phyloP scores from a whole-genome alignment of 352 stramenopile species.

The Phytophthora pluvialis region DNA sequence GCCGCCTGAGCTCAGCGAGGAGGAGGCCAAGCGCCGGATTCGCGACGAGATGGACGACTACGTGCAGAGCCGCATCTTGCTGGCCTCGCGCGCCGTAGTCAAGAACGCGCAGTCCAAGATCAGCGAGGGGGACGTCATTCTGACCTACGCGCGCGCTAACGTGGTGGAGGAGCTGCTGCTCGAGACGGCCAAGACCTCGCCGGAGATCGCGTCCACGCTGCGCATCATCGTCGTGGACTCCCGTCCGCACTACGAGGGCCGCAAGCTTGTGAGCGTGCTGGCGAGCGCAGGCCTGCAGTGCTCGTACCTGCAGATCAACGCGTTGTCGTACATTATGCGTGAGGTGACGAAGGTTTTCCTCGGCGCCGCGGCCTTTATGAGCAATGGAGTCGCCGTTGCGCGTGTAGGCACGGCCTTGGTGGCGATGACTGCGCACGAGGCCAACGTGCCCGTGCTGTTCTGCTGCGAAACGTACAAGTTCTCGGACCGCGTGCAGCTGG shows the following conservation, averaged over 20 bases:
- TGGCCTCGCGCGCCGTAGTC: slow-evolving; percentile 91
- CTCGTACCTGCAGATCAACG: slow-evolving; percentile 95
- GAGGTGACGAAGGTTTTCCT: slow-evolving; percentile 97
- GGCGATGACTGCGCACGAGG: slow-evolving; percentile 90
- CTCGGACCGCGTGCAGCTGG: slow-evolving; percentile 96
- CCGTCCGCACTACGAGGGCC: slow-evolving; percentile 85
- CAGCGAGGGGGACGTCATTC: slow-evolving; percentile 92
- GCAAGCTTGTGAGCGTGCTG: slow-evolving; percentile 78
- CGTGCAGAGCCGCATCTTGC: slow-evolving; percentile 93
- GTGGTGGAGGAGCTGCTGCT: slow-evolving; percentile 90
- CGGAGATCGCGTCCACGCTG: slow-evolving; percentile 58
- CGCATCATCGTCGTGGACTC: slow-evolving; percentile 96
- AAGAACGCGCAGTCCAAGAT: slow-evolving; percentile 91
- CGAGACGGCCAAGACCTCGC: slow-evolving; percentile 46
- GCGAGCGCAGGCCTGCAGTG: slow-evolving; percentile 80
- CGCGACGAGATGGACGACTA: slow-evolving; percentile 94
- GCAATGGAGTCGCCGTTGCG: slow-evolving; percentile 93
- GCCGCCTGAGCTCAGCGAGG: slow-evolving; percentile 84
- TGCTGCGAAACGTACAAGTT: slow-evolving; percentile 99
- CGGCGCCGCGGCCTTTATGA: slow-evolving; percentile 95
- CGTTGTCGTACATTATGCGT: slow-evolving; percentile 96
- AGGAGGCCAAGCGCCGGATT: slow-evolving; percentile 87
- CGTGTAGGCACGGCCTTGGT: slow-evolving; percentile 93
- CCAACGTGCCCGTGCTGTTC: slow-evolving; percentile 96
- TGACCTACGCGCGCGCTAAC: slow-evolving; percentile 95